Evolutionary conservation across 129 eudicot species (phyloP).

Genomic region (Centella asiatica): DNA sequence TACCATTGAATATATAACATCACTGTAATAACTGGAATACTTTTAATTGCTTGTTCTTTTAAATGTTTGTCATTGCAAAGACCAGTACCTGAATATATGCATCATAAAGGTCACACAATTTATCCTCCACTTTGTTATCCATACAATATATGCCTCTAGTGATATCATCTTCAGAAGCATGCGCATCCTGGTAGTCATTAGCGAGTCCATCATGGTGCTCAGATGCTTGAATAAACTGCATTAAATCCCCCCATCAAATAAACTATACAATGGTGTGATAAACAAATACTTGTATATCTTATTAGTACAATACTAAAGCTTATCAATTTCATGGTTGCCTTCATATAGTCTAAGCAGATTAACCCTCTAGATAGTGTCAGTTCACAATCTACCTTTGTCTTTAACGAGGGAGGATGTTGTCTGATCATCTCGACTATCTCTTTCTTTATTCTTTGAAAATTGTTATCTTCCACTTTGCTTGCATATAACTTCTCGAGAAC

Average conservation of each 20-base stretch:
- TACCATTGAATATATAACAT: neutral
- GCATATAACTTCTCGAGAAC: neutral
- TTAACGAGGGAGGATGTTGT: neutral
- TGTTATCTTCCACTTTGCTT: neutral
- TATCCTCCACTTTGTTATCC: neutral
- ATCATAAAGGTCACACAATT: slow-evolving; percentile 6
- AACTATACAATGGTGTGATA: neutral
- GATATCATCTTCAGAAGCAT: neutral
- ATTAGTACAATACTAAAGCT: neutral
- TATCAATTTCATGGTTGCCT: too few species aligned
- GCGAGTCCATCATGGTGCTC: neutral
- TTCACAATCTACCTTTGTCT: neutral
- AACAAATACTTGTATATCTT: neutral
- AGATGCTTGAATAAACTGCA: neutral
- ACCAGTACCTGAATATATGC: neutral
- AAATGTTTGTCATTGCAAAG: neutral
- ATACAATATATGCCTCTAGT: neutral
- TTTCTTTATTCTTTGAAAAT: neutral
- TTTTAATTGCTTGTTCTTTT: neutral
- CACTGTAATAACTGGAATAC: neutral
- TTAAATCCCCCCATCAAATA: neutral
- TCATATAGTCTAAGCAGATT: neutral
- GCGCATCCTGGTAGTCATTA: neutral
- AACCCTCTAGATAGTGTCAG: neutral
- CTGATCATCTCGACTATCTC: slow-evolving; percentile 5